Evolutionary conservation across 2,329 filamentous ascomycete genomes (phyloP).

Genomic region (Whalleya microplaca): DNA sequence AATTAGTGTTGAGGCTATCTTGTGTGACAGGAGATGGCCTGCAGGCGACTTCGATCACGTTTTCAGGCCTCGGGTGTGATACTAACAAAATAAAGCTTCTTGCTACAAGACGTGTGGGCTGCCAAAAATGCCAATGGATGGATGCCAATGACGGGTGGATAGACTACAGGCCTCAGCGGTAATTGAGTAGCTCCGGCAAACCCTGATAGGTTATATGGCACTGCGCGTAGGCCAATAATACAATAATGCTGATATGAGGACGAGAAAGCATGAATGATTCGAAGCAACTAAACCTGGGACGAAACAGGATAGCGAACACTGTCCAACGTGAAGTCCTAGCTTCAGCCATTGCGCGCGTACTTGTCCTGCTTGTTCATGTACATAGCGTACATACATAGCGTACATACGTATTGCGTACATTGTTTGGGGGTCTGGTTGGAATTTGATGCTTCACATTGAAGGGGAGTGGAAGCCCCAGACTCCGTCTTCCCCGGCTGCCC

Average conservation of each 20-base stretch:
- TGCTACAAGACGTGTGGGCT: background rate
- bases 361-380: no score
- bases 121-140: background rate
- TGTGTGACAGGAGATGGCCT: conserved; percentile 25
- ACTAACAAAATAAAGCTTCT: no score
- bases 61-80: no score
- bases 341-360: no score
- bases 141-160: background rate
- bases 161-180: background rate
- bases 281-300: no score
- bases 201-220: background rate
- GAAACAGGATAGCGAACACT: no score
- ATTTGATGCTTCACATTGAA: background rate
- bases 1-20: background rate
- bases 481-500: conserved; percentile 22
- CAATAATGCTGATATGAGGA: no score
- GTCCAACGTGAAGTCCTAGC: no score
- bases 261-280: no score
- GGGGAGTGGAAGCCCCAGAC: conserved; percentile 2
- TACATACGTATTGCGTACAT: background rate
- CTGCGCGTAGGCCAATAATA: no score
- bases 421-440: background rate
- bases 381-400: no score
- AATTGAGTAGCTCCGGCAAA: no score
- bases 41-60: conserved; percentile 22